These are phyloP conservation scores for Pythium guiyangense DNA, from an alignment of 352 stramenopile genomes.

Conservation along the genomic window DNA sequence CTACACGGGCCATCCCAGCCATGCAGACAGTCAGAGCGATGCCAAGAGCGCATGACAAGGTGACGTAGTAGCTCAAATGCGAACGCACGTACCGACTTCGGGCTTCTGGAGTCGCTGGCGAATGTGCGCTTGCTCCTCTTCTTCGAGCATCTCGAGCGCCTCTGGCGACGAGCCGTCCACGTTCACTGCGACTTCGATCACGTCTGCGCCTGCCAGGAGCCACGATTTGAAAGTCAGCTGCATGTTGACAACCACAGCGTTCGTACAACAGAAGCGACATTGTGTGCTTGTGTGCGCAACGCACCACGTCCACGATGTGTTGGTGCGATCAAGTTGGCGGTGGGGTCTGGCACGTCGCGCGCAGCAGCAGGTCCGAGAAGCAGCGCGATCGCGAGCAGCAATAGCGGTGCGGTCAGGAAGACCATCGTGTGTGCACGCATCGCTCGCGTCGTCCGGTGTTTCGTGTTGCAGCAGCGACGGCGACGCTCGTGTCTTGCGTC, in stretches of 20 bases:
- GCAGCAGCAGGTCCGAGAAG: neutral
- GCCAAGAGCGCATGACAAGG: neutral
- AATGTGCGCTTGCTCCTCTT: slow-evolving; percentile 10
- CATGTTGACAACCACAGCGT: no score
- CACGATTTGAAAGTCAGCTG: no score
- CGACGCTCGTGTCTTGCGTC: no score
- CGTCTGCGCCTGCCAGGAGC: neutral
- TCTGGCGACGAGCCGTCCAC: slow-evolving; percentile 8
- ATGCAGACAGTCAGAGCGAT: neutral
- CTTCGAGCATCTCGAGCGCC: slow-evolving; percentile 18
- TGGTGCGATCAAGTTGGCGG: neutral
- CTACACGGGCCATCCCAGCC: slow-evolving; percentile 14
- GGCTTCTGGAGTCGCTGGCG: slow-evolving; percentile 9
- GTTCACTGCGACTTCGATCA: slow-evolving; percentile 6
- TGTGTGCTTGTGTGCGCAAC: neutral
- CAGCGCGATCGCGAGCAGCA: neutral
- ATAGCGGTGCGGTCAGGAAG: no score
- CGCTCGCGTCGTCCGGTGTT: no score
- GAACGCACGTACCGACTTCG: slow-evolving; percentile 5
- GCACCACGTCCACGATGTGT: neutral
- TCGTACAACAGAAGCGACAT: neutral
- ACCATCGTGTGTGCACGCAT: no score
- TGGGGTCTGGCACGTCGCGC: neutral
- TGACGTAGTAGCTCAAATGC: neutral
- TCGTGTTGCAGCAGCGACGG: no score